Base-by-base conservation (phyloP, 2,329 filamentous ascomycete species). In the Ascocoryne sarcoides region DNA sequence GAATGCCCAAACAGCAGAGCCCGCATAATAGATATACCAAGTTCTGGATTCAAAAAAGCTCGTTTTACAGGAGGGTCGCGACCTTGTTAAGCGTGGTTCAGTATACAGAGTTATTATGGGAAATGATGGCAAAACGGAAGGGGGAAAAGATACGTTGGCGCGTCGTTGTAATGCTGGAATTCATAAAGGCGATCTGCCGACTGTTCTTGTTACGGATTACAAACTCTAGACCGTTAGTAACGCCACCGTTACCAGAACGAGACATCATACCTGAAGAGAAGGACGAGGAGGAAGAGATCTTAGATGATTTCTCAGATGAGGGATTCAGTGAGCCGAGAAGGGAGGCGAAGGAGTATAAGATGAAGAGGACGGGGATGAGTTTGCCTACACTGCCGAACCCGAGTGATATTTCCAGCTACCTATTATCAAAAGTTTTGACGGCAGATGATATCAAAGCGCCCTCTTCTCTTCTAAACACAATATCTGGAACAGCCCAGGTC, bases 381-480 rank as follows among this genome's bases (percentile, higher is more conserved):
- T 73, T 98, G 34, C 90, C 92, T 1, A 82, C 79, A 34, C 70
- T 98, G 12, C 92, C 92, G 0, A 80, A 82, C 42, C 75, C 82
- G 1, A 75, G 80, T 38, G 86, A 95, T 53, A 89, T 95, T 44
- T 86, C 85, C 37, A 78, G 76, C 32, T 98, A 94, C 62, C 75
- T 98, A 4, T 76, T 94, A 17, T 82, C 83, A 23, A 89, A 93
- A 50, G 90, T 96, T 10, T 72, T 98, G 34, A 95, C 87, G 0
- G 87, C 92, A 7, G 92, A 98, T 64, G 92, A 96, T 59, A 92
- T 98, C 67, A 95, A 95, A 61, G 85, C 90, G 0, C 86, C 92
- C 0, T 82, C 83, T 26, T 81, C 84, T 39, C 74, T 98, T 5
- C 70, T 96, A n/a, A 89, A 93, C 59, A 79, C 79, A 26, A 73